A percentile compares a stretch with the other conserved stretches of the same genome.
Evolutionary conservation across 1,284 basidiomycete species (phyloP).

Genomic region (Rhodotorula sp.): DNA sequence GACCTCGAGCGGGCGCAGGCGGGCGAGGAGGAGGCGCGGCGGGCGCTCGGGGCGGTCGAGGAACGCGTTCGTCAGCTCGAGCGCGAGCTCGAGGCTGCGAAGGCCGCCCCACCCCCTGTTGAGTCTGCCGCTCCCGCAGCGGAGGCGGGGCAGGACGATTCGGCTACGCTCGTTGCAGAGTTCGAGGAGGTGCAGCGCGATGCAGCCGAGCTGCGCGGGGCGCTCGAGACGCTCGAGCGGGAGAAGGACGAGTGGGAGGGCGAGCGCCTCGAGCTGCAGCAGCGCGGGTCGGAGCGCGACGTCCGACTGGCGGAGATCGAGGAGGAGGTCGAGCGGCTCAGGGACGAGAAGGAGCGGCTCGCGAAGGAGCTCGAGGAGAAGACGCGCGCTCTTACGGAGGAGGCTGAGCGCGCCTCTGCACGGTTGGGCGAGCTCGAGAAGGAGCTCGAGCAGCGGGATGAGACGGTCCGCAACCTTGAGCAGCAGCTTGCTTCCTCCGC

Average conservation of each 20-base stretch:
- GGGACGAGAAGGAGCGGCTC: constrained; percentile 1
- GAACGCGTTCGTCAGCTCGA: no score
- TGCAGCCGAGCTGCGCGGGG: constrained; percentile 33
- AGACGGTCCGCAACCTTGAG: not conserved
- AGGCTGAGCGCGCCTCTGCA: constrained; percentile 1
- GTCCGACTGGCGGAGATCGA: not conserved
- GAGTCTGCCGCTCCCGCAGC: no score
- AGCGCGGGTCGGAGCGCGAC: not conserved
- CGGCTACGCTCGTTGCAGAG: no score
- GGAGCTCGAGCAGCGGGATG: not conserved
- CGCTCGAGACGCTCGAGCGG: not conserved
- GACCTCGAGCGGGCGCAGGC: no score
- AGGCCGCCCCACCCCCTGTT: no score
- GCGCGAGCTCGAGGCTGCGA: no score
- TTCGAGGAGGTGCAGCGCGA: not conserved
- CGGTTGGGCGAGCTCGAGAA: not conserved
- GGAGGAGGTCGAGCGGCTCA: constrained; percentile 17
- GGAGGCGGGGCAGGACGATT: no score
- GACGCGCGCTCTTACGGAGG: not conserved
- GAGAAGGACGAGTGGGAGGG: not conserved
- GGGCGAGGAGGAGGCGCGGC: no score
- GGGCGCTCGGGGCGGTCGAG: no score
- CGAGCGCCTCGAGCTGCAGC: not conserved
- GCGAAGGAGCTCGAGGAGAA: not conserved
- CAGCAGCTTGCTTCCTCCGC: not conserved